A percentile compares a stretch with the other conserved stretches of the same genome.
These are phyloP conservation scores for Lentinula detonsa DNA, from an alignment of 768 basidiomycete genomes.

Conservation along the genomic window DNA sequence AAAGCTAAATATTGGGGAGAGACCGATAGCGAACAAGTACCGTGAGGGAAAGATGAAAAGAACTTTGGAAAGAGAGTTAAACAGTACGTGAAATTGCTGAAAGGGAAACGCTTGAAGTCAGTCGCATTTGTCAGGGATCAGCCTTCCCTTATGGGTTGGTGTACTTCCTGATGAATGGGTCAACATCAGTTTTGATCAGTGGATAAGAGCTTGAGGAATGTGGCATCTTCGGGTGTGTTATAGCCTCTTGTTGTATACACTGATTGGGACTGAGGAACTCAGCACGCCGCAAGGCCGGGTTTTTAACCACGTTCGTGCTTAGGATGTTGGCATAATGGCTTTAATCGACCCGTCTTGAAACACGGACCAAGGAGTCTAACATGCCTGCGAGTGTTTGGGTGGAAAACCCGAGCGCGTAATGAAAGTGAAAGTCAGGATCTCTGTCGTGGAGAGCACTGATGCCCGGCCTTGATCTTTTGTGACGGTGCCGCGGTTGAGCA, in stretches of 20 bases:
- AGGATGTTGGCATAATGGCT: slow-evolving; percentile 76
- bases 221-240: slow-evolving; percentile 50
- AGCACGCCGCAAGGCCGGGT: slow-evolving; percentile 51
- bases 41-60: slow-evolving; percentile 81
- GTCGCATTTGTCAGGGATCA: slow-evolving; percentile 52
- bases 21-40: slow-evolving; percentile 83
- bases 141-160: slow-evolving; percentile 42
- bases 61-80: slow-evolving; percentile 78
- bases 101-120: slow-evolving; percentile 75
- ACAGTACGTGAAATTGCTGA: slow-evolving; percentile 79
- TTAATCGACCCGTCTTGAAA: slow-evolving; percentile 81
- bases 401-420: slow-evolving; percentile 63
- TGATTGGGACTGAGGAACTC: slow-evolving; percentile 57
- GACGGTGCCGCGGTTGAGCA: slow-evolving; percentile 76
- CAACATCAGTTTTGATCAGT: slow-evolving; percentile 60
- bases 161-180: slow-evolving; percentile 53
- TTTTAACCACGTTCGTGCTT: slow-evolving; percentile 50
- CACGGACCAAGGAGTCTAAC: slow-evolving; percentile 86
- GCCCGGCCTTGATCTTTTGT: slow-evolving; percentile 70
- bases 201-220: slow-evolving; percentile 45
- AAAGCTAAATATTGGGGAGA: slow-evolving; percentile 80
- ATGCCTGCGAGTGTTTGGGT: slow-evolving; percentile 76
- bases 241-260: slow-evolving; percentile 51
- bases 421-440: slow-evolving; percentile 66
- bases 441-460: slow-evolving; percentile 63